Evolutionary conservation across 1,139 yeast species (phyloP), one percentile per base, ranked within the genome.

Genomic region (Yarrowia galli): DNA sequence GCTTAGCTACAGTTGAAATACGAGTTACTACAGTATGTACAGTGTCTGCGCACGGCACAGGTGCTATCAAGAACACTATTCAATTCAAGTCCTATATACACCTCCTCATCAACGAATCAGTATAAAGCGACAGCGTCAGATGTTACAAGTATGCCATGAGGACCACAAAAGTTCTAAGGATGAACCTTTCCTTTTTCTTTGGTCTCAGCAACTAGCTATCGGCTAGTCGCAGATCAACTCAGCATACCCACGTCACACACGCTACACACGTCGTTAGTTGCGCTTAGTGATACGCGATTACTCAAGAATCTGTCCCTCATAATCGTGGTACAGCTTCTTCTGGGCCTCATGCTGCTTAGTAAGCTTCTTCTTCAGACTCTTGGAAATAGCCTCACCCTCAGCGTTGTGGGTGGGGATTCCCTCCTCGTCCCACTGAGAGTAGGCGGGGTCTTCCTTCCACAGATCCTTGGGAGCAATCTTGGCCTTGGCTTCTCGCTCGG

Each of bases 321-420:
- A 91, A 75, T 89, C 92, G 46, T 88, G 87, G 76, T 92, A 87
- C 54, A 93, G 83, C 80, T 92, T 92, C 75, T 87, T 88, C 78
- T 95, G 99, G 68, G 84, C 88, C 69, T 88, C 91, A 78, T 85
- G 87, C 75, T 85, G 89, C 79, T 95, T 95, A 70, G 82, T 79
- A 72, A 93, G 82, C 79, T 93, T 93, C 84, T 95, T 95, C 70
- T 82, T 82, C 82, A 88, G 87, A 76, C 97, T 90, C 81, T 95
- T 95, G 66, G 96, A 85, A n/a, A 93, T 83, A 69, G 92, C 97
- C 73, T 88, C 92, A 12, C 98, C 99, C 18, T 85, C 86, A 53
- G 79, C 83, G 71, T 89, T 92, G 75, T 87, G 88, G 0, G 87
- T 82, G 18, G 99, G 99, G 28, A 95, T 70, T 1, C 99, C 99